Percentiles rank a stretch among this genome's conserved stretches.
phyloP scores from a whole-genome alignment of 257 asterid species.

The Datura wrightii region DNA sequence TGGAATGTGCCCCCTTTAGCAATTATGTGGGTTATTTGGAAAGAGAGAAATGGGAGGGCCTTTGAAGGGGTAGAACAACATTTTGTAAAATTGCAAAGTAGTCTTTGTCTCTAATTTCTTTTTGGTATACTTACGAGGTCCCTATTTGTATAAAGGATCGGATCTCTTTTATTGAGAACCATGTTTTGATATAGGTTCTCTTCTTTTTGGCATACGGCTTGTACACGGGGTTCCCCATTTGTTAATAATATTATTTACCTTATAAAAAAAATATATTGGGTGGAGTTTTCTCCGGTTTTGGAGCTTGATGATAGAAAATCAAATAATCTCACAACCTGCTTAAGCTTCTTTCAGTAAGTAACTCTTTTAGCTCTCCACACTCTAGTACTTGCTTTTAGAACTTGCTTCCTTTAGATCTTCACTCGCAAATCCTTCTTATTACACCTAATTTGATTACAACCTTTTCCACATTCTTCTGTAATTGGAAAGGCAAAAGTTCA shows the following conservation, averaged over 20 bases:
- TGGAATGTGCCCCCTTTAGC: too few relatives aligned
- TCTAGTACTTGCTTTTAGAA: neutral
- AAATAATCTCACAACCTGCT: neutral
- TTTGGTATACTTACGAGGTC: neutral
- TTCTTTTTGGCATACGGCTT: neutral
- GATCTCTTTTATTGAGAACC: neutral
- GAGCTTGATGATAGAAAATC: neutral
- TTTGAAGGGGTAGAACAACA: too few relatives aligned
- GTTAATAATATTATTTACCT: too few relatives aligned
- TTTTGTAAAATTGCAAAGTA: too few relatives aligned
- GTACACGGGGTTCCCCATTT: too few relatives aligned
- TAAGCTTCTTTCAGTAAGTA: neutral
- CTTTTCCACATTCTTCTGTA: neutral
- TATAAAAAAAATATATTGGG: neutral
- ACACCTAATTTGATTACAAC: neutral
- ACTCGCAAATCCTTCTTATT: neutral
- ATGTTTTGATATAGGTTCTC: constrained; percentile 4
- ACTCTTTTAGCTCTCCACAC: neutral
- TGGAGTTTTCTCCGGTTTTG: neutral
- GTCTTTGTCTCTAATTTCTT: too few relatives aligned
- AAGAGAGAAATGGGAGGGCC: too few relatives aligned
- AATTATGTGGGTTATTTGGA: too few relatives aligned
- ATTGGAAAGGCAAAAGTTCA: neutral
- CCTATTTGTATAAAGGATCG: neutral
- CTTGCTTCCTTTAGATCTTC: neutral